Evolutionary conservation across 2,329 filamentous ascomycete species (phyloP).

Genomic region (Ustulina deusta): DNA sequence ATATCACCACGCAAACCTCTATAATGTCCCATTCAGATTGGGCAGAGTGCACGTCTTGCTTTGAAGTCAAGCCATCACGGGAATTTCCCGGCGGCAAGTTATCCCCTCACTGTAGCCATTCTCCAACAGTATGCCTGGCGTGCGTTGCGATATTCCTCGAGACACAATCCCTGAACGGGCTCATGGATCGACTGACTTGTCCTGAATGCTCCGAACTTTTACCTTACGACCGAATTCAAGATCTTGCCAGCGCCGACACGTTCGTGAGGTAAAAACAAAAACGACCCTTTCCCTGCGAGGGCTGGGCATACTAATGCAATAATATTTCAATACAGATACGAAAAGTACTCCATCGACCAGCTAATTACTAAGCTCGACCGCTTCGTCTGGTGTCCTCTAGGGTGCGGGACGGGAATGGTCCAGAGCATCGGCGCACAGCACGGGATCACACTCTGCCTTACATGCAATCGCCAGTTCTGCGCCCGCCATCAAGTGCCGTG

Average conservation of each 20-base stretch:
- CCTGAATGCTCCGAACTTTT: constrained; percentile 63
- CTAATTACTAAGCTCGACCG: constrained; percentile 56
- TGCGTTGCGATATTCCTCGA: constrained; percentile 36
- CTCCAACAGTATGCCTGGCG: constrained; percentile 28
- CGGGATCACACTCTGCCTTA: constrained; percentile 58
- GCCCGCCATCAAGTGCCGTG: constrained; percentile 57
- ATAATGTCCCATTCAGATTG: background rate
- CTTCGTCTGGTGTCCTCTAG: constrained; percentile 65
- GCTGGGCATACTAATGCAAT: background rate
- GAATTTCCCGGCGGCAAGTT: constrained; percentile 26
- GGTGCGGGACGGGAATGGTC: constrained; percentile 65
- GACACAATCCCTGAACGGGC: constrained; percentile 27
- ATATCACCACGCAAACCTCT: background rate
- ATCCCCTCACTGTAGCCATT: constrained; percentile 32
- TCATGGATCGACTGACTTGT: constrained; percentile 51
- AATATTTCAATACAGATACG: constrained; percentile 27
- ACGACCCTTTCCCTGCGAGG: background rate
- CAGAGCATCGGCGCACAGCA: constrained; percentile 57
- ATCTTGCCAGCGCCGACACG: constrained; percentile 57
- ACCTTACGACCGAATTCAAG: constrained; percentile 58
- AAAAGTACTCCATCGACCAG: constrained; percentile 25
- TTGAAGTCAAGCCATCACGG: constrained; percentile 27
- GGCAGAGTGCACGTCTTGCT: constrained; percentile 32
- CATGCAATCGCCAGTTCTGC: constrained; percentile 57
- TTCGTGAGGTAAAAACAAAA: constrained; percentile 55